These are phyloP conservation scores for Pouteria glomerata DNA, from an alignment of 148 eudicot genomes.

Conservation along the genomic window DNA sequence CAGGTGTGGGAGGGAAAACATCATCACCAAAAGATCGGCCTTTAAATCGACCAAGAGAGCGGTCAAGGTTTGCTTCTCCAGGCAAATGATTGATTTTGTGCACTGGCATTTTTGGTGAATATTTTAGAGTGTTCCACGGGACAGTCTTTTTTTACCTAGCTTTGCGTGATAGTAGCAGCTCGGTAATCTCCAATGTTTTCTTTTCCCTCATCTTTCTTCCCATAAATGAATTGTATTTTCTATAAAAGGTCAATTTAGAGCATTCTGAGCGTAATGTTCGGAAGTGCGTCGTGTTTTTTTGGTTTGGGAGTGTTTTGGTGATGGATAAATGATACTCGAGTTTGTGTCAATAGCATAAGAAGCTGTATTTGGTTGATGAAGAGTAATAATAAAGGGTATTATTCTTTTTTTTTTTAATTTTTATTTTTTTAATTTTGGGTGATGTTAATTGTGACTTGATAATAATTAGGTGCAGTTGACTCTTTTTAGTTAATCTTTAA, in stretches of 20 bases:
- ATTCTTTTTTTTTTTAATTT: too few species aligned
- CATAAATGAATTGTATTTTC: neutral
- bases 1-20: conserved; percentile 25
- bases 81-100: conserved; percentile 16
- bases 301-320: too few species aligned
- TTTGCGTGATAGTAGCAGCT: neutral
- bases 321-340: too few species aligned
- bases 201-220: neutral
- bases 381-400: too few species aligned
- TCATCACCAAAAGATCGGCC: conserved; percentile 33
- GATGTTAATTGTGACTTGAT: too few species aligned
- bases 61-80: conserved; percentile 36
- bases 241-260: neutral
- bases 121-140: neutral
- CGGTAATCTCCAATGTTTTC: neutral
- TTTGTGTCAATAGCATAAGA: too few species aligned
- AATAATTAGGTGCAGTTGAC: too few species aligned
- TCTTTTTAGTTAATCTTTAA: too few species aligned
- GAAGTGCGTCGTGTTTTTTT: neutral
- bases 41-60: conserved; percentile 26
- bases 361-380: too few species aligned
- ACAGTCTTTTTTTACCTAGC: neutral
- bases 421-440: too few species aligned
- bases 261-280: neutral
- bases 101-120: neutral